These are phyloP conservation scores for Candida ortonii DNA, from an alignment of 805 yeast genomes.

Conservation along the genomic window DNA sequence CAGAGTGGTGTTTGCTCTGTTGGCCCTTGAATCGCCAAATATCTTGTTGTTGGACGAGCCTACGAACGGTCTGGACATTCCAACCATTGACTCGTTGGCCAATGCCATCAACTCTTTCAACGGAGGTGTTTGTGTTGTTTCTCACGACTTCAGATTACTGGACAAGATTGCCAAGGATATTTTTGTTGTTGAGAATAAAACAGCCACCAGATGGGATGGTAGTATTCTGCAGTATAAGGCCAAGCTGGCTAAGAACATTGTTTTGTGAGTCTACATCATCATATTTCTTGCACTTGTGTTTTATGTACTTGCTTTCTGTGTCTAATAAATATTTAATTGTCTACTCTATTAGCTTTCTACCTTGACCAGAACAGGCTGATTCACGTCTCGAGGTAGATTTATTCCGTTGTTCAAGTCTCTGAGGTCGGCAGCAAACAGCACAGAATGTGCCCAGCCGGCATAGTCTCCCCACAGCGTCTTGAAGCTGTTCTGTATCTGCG, in stretches of 20 bases:
- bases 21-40: constrained; percentile 94
- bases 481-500: constrained; percentile 57
- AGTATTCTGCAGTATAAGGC: constrained; percentile 87
- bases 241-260: constrained; percentile 88
- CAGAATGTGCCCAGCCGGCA: constrained; percentile 99
- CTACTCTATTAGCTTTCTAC: constrained; percentile 4
- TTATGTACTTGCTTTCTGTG: constrained; percentile 2
- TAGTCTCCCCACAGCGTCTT: constrained; percentile 76
- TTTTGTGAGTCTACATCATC: constrained; percentile 42
- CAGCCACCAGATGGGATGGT: constrained; percentile 97
- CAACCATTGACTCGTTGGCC: constrained; percentile 96
- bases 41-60: constrained; percentile 97
- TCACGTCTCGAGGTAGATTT: no score
- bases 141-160: constrained; percentile 97
- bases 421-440: constrained; percentile 82
- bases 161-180: constrained; percentile 98
- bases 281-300: no score
- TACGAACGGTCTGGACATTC: constrained; percentile 98
- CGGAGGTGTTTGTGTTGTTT: constrained; percentile 98
- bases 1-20: constrained; percentile 93
- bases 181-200: constrained; percentile 91
- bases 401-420: constrained; percentile 68
- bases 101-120: constrained; percentile 91
- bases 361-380: no score
- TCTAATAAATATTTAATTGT: no score